These are phyloP conservation scores for Blakeslea trispora DNA, from an alignment of 371 early-diverging fungal genomes.

Conservation along the genomic window DNA sequence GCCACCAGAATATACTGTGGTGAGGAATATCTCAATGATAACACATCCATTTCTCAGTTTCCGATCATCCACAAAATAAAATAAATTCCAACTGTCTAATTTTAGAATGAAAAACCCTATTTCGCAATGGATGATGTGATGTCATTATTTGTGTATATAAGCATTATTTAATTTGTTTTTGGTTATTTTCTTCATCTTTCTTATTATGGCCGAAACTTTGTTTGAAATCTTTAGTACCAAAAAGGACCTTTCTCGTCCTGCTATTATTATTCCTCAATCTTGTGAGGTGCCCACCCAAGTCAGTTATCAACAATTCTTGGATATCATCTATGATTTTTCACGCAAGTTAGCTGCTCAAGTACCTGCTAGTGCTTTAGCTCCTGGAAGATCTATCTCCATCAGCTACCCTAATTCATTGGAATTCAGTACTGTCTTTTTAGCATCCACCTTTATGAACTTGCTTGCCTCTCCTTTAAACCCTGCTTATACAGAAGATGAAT, in stretches of 20 bases:
- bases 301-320: constrained; percentile 37
- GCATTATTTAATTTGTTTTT: neutral
- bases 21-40: too few species aligned
- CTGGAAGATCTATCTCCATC: constrained; percentile 70
- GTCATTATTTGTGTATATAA: constrained; percentile 6
- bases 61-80: too few species aligned
- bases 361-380: constrained; percentile 34
- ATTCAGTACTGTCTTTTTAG: constrained; percentile 73
- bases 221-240: constrained; percentile 30
- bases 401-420: constrained; percentile 73
- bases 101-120: too few species aligned
- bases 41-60: too few species aligned
- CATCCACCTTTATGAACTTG: constrained; percentile 60
- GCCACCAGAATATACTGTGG: too few species aligned
- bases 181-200: constrained; percentile 2
- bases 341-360: constrained; percentile 31
- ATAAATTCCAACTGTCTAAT: too few species aligned
- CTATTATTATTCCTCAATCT: constrained; percentile 49
- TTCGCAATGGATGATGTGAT: constrained; percentile 8
- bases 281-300: constrained; percentile 34
- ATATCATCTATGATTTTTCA: constrained; percentile 43
- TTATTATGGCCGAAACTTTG: constrained; percentile 26
- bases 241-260: constrained; percentile 19
- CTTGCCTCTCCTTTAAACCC: constrained; percentile 82
- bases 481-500: constrained; percentile 70